Conservation (phyloP, 176 grass and related monocot genomes). For the Microstegium vimineum region DNA sequence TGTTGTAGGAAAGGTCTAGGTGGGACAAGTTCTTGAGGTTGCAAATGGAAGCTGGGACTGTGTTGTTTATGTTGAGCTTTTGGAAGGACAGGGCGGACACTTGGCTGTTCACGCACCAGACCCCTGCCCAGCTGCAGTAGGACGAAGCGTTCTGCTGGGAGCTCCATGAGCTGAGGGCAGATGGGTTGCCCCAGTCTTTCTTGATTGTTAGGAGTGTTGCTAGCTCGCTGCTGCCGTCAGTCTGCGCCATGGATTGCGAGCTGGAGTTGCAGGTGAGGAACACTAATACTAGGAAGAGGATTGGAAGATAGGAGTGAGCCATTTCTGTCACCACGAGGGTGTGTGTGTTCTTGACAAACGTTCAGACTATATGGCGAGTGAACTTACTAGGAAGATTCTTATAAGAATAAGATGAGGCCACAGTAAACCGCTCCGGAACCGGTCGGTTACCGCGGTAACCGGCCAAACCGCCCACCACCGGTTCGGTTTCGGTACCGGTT, state of each 20-base stretch:
- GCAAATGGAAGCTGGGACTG: conserved; percentile 41
- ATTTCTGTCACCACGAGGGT: neutral
- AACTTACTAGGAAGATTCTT: neutral
- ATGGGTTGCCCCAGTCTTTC: conserved; percentile 37
- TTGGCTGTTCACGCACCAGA: neutral
- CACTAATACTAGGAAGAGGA: neutral
- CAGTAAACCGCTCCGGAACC: too few species aligned
- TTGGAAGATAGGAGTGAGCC: neutral
- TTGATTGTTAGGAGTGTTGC: conserved; percentile 18
- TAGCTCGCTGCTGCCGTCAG: neutral
- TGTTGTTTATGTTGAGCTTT: neutral
- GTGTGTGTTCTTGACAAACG: neutral
- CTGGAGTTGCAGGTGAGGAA: neutral
- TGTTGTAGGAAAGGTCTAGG: conserved; percentile 47
- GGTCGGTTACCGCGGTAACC: too few species aligned
- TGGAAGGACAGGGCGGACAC: conserved; percentile 1
- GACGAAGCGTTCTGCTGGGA: neutral
- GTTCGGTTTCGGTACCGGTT: too few species aligned
- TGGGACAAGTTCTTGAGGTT: conserved; percentile 13
- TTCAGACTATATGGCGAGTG: neutral
- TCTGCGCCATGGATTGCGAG: neutral
- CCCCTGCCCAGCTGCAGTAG: conserved; percentile 46
- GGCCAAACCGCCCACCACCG: too few species aligned
- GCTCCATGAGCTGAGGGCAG: conserved; percentile 40
- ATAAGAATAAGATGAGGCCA: neutral